Conservation (phyloP, 2,329 filamentous ascomycete genomes). For the Periconia sp. region DNA sequence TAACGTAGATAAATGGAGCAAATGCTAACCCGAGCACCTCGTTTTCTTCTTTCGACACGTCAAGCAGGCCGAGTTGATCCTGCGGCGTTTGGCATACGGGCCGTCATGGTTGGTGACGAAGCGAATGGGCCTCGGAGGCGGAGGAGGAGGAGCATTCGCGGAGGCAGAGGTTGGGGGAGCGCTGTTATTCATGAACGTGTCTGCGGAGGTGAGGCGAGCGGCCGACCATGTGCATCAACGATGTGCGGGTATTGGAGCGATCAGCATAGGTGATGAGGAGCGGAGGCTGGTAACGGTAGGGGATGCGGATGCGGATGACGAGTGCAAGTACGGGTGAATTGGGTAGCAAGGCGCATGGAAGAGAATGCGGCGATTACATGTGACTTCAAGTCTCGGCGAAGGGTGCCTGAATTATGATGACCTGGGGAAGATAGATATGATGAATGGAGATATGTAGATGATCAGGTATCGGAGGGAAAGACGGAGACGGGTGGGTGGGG, state of each 20-base stretch:
- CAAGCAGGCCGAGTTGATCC: conserved; percentile 48
- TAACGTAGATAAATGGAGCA: conserved; percentile 14
- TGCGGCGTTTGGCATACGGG: conserved; percentile 44
- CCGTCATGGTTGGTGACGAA: conserved; percentile 47
- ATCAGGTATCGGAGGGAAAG: too few relatives aligned
- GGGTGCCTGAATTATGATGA: too few relatives aligned
- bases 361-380: too few relatives aligned
- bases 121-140: conserved; percentile 42
- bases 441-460: too few relatives aligned
- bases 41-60: conserved; percentile 55
- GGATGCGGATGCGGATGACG: too few relatives aligned
- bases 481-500: background rate
- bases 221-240: too few relatives aligned
- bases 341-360: too few relatives aligned
- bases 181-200: conserved; percentile 38
- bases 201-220: conserved; percentile 8
- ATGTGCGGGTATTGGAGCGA: conserved; percentile 1
- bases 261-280: background rate
- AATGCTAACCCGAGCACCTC: conserved; percentile 48
- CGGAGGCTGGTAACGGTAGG: too few relatives aligned
- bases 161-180: conserved; percentile 25
- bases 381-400: too few relatives aligned
- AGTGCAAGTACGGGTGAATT: too few relatives aligned
- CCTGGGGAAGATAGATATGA: too few relatives aligned
- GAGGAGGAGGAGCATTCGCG: conserved; percentile 23